phyloP scores from a whole-genome alignment of 495 filamentous ascomycete species.

The Penicillium antarcticum region DNA sequence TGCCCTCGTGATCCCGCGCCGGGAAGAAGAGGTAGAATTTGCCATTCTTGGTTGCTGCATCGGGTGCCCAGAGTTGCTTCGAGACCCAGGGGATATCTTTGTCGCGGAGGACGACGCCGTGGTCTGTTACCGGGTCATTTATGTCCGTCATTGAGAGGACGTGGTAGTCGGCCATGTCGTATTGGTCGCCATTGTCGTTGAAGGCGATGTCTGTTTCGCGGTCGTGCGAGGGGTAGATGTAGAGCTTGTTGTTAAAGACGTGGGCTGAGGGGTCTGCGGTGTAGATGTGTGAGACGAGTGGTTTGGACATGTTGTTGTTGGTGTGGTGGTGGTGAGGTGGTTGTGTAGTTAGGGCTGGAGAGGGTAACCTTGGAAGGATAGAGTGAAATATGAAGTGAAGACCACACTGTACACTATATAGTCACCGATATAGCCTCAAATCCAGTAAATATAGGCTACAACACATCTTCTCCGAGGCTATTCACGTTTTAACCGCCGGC shows the following conservation, averaged over 20 bases:
- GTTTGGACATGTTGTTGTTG: conserved; percentile 22
- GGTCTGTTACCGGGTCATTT: conserved; percentile 39
- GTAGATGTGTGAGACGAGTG: conserved; percentile 64
- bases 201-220: conserved; percentile 45
- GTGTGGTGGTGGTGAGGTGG: neutral
- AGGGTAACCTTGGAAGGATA: too few relatives aligned
- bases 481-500: conserved; percentile 2
- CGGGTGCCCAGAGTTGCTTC: conserved; percentile 48
- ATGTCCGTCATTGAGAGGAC: conserved; percentile 45
- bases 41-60: conserved; percentile 41
- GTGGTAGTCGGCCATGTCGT: conserved; percentile 64
- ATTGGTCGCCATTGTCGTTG: conserved; percentile 81
- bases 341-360: neutral
- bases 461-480: neutral
- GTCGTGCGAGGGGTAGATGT: conserved; percentile 51
- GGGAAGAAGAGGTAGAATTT: conserved; percentile 52
- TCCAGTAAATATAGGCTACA: neutral
- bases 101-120: conserved; percentile 36
- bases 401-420: too few relatives aligned
- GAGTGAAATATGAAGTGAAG: too few relatives aligned
- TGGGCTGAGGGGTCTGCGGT: conserved; percentile 55
- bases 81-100: conserved; percentile 44
- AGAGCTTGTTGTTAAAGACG: conserved; percentile 46
- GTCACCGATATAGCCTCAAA: too few relatives aligned
- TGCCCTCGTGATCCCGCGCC: conserved; percentile 42